Evolutionary conservation across 352 stramenopile species (phyloP).

Genomic region (Paralagenidium karlingii): DNA sequence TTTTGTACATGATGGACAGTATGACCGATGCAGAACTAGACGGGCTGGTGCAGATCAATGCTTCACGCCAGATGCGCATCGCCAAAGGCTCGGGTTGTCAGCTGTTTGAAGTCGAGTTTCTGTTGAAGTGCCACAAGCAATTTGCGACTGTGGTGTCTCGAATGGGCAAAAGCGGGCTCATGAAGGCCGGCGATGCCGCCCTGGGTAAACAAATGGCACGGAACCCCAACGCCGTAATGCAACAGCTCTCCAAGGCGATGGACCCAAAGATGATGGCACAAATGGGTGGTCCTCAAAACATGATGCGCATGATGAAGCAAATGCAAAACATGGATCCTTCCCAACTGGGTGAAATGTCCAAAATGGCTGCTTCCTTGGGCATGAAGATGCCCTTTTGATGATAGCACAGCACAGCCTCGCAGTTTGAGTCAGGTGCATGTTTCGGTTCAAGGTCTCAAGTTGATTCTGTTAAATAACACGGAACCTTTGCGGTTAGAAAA

Average conservation of each 20-base stretch:
- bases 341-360: slow-evolving; percentile 61
- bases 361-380: slow-evolving; percentile 56
- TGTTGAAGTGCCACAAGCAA: slow-evolving; percentile 95
- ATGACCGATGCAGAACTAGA: slow-evolving; percentile 98
- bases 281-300: slow-evolving; percentile 69
- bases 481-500: too few species aligned
- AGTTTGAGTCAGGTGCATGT: too few species aligned
- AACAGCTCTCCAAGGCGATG: slow-evolving; percentile 93
- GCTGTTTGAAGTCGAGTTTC: slow-evolving; percentile 81
- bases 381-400: slow-evolving; percentile 78
- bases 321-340: slow-evolving; percentile 84
- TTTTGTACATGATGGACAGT: slow-evolving; percentile 99
- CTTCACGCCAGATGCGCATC: slow-evolving; percentile 75
- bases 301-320: slow-evolving; percentile 92
- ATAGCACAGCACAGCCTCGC: too few species aligned
- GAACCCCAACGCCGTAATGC: slow-evolving; percentile 94
- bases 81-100: slow-evolving; percentile 86
- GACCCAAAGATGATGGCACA: slow-evolving; percentile 88
- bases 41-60: slow-evolving; percentile 56
- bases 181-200: slow-evolving; percentile 79
- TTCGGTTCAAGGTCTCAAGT: too few species aligned
- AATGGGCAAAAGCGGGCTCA: slow-evolving; percentile 95
- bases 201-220: slow-evolving; percentile 91
- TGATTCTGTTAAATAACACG: too few species aligned
- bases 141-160: slow-evolving; percentile 91